Base-by-base conservation (phyloP, 805 yeast species). In the Wickerhamiella qilinensis region DNA sequence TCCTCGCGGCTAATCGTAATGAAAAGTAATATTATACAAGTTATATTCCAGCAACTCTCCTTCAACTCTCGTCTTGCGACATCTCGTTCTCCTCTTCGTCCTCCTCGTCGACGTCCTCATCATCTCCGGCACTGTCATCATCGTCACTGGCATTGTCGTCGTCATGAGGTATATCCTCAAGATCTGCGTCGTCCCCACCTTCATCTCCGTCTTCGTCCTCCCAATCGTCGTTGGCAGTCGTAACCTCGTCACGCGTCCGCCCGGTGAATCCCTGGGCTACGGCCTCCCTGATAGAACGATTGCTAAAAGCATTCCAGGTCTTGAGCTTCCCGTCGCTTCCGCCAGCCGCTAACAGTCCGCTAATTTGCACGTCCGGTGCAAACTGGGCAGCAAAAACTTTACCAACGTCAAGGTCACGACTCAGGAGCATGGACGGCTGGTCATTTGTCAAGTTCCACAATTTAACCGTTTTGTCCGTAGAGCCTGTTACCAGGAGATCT, bases 341-440 rank as follows among this genome's bases (percentile, higher is more conserved):
- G 49, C 95, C 97, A 44, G 84, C 69, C 17, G 76, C 75, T 46
- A 91, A 57, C 54, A 79, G 72, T 44, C 96, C 96, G 2, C 85
- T 74, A 34, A 79, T 81, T 58, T 82, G 94, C 40, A 71, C 60
- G 57, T 91, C 97, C 36, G 84, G 78, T 2, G 94, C 91, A 65
- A 85, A 91, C 8, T 79, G 62, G 9, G 82, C 65, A 3, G 84
- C 68, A 50, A 91, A 71, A 17, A 88, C 95, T 55, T 84, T 85
- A 44, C 98, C 98, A 38, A 85, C 81, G 47, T 86, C 96, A 50
- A 91, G 77, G 60, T 91, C 95, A 55, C 96, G 74, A 30, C 88
- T 75, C 44, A 85, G 64, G 5, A 85, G 78, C 93, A 91, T 79
- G 18, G 88, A 75, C 30, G 98, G 97, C 59, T 41, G 53, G 29